Percentiles rank a stretch among this genome's conserved stretches.
Evolutionary conservation across 257 asterid genomes (phyloP).

Genomic region (Salvia hispanica): DNA sequence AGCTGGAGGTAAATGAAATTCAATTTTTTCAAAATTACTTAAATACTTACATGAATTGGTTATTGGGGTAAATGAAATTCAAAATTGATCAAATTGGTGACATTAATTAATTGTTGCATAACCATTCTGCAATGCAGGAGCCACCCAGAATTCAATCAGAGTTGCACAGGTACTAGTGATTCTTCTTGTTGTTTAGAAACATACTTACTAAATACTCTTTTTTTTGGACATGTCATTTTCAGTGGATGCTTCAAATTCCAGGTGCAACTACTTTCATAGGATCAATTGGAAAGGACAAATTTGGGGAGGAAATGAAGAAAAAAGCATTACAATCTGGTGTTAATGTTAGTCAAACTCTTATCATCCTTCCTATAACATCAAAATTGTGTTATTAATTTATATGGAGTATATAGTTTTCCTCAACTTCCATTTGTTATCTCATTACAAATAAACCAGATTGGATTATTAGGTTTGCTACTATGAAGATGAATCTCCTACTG

Average conservation of each 20-base stretch:
- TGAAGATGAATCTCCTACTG: conserved; percentile 76
- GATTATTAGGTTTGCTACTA: conserved; percentile 68
- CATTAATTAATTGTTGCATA: neutral
- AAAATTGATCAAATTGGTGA: neutral
- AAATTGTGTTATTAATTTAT: neutral
- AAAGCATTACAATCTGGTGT: conserved; percentile 72
- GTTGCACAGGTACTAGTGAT: conserved; percentile 65
- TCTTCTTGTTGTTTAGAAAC: conserved; percentile 12
- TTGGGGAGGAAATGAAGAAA: conserved; percentile 87
- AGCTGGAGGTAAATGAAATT: conserved; percentile 69
- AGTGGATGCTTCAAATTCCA: conserved; percentile 66
- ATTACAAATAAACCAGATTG: no score
- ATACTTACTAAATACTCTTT: neutral
- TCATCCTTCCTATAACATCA: neutral
- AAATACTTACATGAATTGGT: no score
- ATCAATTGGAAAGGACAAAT: conserved; percentile 70
- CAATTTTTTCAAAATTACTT: no score
- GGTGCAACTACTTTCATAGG: conserved; percentile 84
- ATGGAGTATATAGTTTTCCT: neutral
- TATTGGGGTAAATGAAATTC: neutral
- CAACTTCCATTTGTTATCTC: conserved; percentile 13
- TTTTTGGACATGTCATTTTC: conserved; percentile 14
- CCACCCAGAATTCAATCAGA: conserved; percentile 80
- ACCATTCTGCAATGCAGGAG: conserved; percentile 51
- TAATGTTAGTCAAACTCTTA: conserved; percentile 48